Evolutionary conservation across 768 basidiomycete genomes (phyloP).

Genomic region (Leccinum truebloodii): DNA sequence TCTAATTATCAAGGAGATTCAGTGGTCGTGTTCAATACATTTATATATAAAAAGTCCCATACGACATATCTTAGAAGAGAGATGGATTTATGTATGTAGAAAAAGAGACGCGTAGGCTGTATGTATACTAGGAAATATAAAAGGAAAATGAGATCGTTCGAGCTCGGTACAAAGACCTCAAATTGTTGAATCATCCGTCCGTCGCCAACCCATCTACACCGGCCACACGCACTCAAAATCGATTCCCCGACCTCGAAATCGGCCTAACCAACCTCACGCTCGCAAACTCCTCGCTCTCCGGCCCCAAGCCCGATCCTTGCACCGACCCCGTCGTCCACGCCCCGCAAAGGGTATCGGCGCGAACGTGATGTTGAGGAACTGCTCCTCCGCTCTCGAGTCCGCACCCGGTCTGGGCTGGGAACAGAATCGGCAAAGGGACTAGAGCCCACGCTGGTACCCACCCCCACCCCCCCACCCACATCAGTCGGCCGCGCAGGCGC

Average conservation of each 20-base stretch:
- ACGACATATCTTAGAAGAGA: too few relatives aligned
- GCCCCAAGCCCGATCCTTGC: background rate
- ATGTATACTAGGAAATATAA: too few relatives aligned
- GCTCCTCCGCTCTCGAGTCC: slow-evolving; percentile 35
- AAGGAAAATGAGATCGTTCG: background rate
- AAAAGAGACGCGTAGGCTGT: too few relatives aligned
- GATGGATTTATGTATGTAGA: too few relatives aligned
- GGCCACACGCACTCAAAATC: background rate
- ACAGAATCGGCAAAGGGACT: background rate
- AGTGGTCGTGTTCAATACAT: too few relatives aligned
- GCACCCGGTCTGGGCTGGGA: background rate
- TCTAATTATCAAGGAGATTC: too few relatives aligned
- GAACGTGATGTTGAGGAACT: slow-evolving; percentile 46
- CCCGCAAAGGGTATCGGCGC: slow-evolving; percentile 41
- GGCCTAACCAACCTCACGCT: background rate
- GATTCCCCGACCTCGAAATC: background rate
- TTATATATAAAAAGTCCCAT: too few relatives aligned
- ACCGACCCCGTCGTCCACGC: slow-evolving; percentile 44
- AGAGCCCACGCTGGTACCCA: background rate
- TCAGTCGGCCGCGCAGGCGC: slow-evolving; percentile 1
- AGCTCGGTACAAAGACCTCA: background rate
- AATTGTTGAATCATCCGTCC: background rate
- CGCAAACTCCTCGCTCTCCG: background rate
- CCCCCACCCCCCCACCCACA: background rate
- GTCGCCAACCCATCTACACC: background rate